Base-by-base conservation (phyloP, 2,329 filamentous ascomycete genomes). In the Bipolaris cookei region DNA sequence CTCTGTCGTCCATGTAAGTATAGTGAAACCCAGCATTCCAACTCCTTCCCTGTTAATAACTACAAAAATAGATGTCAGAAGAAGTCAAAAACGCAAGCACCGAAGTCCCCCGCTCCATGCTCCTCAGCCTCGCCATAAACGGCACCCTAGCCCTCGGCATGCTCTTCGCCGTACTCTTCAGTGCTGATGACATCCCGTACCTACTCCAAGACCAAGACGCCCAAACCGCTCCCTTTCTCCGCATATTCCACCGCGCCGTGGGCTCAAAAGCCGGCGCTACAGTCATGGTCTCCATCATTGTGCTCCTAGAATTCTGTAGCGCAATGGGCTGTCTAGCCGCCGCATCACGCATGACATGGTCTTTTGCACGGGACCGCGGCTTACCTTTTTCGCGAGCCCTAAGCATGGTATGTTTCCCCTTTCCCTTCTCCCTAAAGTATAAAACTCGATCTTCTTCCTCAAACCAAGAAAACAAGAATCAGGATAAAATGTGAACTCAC, bases 281-380 rank as follows among this genome's bases (percentile, higher is more conserved):
- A 11, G 76, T 81, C 25, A 82, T 86, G 75, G 77, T 79, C 0
- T 74, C 78, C 45, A 75, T 79, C 42, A 75, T 79, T 55, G 70
- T 78, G 18, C 64, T 74, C 1, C 65, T 79, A 2, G 74, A 77
- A 28, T 77, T 80, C 62, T 76, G 75, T 48, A 77, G 76, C 34
- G 76, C 75, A 1, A 71, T 80, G 64, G 77, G 75, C 28, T 74
- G 75, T 46, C 61, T 79, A 18, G 77, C 78, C 32, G 74, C 78
- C 2, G 76, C 76, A 1, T 78, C 77, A 7, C 75, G 77, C 6
- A 77, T 79, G 68, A 76, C 76, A 4, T 81, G 73, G 73, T 77
- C 78, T 0, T 80, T 81, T 59, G 77, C 79, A 13, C 74, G 79
- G 21, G 79, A 81, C 52, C 64, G 70, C 3, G 79, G 79, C 1